Conservation (phyloP, 768 basidiomycete species). For the Tricholoma furcatifolium region DNA sequence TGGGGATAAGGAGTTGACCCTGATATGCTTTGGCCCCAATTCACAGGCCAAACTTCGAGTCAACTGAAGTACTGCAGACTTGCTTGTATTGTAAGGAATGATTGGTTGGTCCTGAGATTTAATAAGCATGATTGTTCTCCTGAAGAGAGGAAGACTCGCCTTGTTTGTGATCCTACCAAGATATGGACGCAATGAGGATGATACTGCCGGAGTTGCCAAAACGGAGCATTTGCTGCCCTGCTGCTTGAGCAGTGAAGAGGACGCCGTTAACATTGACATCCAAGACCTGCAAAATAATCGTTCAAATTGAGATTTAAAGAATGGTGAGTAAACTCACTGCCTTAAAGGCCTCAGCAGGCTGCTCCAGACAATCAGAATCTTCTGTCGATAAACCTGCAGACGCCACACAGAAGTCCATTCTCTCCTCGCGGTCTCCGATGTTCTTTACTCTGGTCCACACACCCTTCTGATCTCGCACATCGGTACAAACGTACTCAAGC, state of each 20-base stretch:
- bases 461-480: conserved; percentile 62
- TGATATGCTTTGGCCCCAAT: conserved; percentile 45
- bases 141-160: neutral
- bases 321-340: conserved; percentile 44
- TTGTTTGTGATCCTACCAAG: conserved; percentile 39
- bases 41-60: conserved; percentile 61
- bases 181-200: conserved; percentile 67
- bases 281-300: conserved; percentile 44
- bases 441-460: conserved; percentile 55
- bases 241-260: conserved; percentile 63
- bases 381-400: conserved; percentile 70
- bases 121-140: neutral
- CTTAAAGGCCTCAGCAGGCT: conserved; percentile 61
- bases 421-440: conserved; percentile 64
- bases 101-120: conserved; percentile 47
- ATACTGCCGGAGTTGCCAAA: conserved; percentile 58
- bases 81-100: conserved; percentile 58
- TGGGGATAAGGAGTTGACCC: conserved; percentile 57
- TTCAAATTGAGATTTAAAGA: neutral
- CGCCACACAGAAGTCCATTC: conserved; percentile 75
- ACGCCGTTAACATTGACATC: conserved; percentile 69
- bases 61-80: conserved; percentile 60
- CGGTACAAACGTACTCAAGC: conserved; percentile 62
- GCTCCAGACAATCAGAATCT: conserved; percentile 61
- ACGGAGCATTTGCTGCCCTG: conserved; percentile 58